Evolutionary conservation across 2,329 filamentous ascomycete genomes (phyloP).

Genomic region (Graphilbum fragrans): DNA sequence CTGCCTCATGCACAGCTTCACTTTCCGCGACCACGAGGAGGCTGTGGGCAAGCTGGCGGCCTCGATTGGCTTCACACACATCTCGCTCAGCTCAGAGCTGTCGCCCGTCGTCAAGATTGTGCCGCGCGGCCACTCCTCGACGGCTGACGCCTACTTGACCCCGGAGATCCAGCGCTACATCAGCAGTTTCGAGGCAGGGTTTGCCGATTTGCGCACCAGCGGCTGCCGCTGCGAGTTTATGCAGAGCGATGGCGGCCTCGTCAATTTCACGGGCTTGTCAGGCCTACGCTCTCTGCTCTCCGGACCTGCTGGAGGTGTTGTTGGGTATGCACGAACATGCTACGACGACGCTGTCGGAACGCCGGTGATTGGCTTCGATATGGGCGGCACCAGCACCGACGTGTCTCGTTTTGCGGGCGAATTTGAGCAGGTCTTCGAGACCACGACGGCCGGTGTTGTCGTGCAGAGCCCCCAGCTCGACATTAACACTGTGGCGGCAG

Average conservation of each 20-base stretch:
- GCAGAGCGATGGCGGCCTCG: conserved; percentile 70
- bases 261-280: conserved; percentile 70
- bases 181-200: conserved; percentile 64
- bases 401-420: conserved; percentile 78
- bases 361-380: conserved; percentile 89
- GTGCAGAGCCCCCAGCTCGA: conserved; percentile 88
- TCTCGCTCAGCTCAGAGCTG: conserved; percentile 67
- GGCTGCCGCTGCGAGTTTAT: conserved; percentile 82
- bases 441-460: conserved; percentile 77
- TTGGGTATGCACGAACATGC: conserved; percentile 83
- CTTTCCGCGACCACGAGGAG: conserved; percentile 76
- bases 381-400: conserved; percentile 89
- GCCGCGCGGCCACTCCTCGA: conserved; percentile 64
- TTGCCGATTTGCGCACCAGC: conserved; percentile 61
- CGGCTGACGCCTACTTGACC: conserved; percentile 69
- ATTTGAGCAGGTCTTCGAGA: conserved; percentile 91
- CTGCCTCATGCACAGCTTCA: conserved; percentile 86
- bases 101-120: conserved; percentile 89
- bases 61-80: conserved; percentile 72
- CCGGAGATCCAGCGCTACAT: conserved; percentile 67
- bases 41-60: conserved; percentile 63
- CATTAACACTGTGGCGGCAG: conserved; percentile 90
- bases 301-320: conserved; percentile 84
- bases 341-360: conserved; percentile 74
- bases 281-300: conserved; percentile 86